Evolutionary conservation across 495 filamentous ascomycete species (phyloP).

Genomic region (Aspergillus carlsbadensis): DNA sequence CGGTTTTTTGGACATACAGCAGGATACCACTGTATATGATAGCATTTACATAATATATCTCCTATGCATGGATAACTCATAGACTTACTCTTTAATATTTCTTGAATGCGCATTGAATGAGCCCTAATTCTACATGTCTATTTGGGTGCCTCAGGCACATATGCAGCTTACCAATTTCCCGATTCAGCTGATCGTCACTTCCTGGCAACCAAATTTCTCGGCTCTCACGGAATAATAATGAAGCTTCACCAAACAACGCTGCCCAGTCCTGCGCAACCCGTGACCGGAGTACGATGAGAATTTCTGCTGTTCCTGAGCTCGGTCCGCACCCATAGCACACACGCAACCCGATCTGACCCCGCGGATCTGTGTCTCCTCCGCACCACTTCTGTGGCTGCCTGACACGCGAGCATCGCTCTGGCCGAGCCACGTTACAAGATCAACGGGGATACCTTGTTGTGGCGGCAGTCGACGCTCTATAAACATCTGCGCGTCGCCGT

Average conservation of each 20-base stretch:
- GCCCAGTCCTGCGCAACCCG: not conserved
- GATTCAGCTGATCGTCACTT: constrained; percentile 15
- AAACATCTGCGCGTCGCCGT: no score
- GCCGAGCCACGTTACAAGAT: no score
- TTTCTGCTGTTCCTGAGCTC: not conserved
- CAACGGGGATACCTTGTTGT: no score
- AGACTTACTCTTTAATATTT: no score
- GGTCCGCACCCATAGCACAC: not conserved
- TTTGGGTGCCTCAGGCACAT: not conserved
- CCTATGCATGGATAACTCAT: no score
- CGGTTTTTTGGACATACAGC: constrained; percentile 8
- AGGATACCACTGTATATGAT: constrained; percentile 11
- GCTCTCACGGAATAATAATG: no score
- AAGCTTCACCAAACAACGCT: not conserved
- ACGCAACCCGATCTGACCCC: not conserved
- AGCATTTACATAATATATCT: not conserved
- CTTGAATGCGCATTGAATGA: no score
- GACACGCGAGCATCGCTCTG: not conserved
- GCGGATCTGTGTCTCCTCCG: not conserved
- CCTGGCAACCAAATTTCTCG: no score
- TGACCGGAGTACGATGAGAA: constrained; percentile 10
- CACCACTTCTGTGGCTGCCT: constrained; percentile 2
- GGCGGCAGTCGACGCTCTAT: no score
- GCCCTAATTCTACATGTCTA: no score
- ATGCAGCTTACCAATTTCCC: constrained; percentile 11